Evolutionary conservation across 1,284 basidiomycete genomes (phyloP), one percentile per base, ranked within the genome.

Genomic region (Pyrrhoderma lamaoense): DNA sequence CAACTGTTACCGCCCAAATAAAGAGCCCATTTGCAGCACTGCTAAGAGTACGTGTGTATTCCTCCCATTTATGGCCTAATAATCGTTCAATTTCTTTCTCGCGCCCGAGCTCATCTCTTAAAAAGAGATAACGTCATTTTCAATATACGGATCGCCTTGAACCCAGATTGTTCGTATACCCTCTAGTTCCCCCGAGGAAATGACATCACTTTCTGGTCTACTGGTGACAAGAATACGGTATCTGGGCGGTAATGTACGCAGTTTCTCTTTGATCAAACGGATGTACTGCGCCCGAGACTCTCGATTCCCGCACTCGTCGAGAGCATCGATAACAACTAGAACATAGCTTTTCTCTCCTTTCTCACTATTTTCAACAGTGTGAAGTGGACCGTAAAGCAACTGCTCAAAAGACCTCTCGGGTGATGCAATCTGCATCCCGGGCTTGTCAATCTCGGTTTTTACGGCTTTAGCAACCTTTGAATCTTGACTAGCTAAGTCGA

Each of bases 1-100:
- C 51, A 22, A 64, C 62, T 1, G 64, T 64, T 16, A 57, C 51
- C 7, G 63, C 60, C 45, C 63, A 65, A 18, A 64, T 65, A 45
- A 64, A 64, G 11, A 65, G 49, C 1, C 61, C 60, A n/a, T 54
- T 48, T 1, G 62, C 55, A 18, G 56, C 62, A 22, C 57, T 38
- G 8, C 59, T 58, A 21, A 64, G 54, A 35, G 23, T 27, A 7
- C 58, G 52, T 9, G 61, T 42, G 13, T 62, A 56, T 1, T 46
- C 11, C 1, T 46, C 27, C 45, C 16, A 23, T 39, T n/a, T n/a
- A n/a, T n/a, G n/a, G 35, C 46, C 46, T 37, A 16, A 4, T 36
- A 9, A 23, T 23, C 16, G 39, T 31, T 36, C 14, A 11, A 18
- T 16, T 25, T 11, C 27, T 5, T 31, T 11, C 27, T 31, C 27